Percentiles rank a stretch among this genome's conserved stretches.
These are phyloP conservation scores for Chytriomyces sp. DNA, from an alignment of 192 early-diverging fungal species.

Conservation along the genomic window DNA sequence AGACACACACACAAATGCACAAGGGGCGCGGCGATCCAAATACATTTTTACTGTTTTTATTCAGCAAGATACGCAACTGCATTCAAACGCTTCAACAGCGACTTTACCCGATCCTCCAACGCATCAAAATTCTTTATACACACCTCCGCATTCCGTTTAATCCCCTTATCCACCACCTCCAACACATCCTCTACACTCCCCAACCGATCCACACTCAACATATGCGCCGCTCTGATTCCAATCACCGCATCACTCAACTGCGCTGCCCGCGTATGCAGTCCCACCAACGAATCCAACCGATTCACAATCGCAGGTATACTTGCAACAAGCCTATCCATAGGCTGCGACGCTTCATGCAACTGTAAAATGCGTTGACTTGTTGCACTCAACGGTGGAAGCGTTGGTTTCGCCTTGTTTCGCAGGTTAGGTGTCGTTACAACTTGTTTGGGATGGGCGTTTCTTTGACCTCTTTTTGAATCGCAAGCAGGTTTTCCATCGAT, in stretches of 20 bases:
- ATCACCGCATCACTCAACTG: background rate
- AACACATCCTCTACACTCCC: background rate
- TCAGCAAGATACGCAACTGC: background rate
- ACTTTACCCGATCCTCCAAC: background rate
- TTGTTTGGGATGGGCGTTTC: background rate
- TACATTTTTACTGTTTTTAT: too few species aligned
- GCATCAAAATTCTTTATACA: background rate
- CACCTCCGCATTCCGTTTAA: background rate
- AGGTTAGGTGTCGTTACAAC: background rate
- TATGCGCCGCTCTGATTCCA: background rate
- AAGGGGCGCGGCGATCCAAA: too few species aligned
- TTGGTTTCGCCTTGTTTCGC: background rate
- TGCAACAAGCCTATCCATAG: background rate
- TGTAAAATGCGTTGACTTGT: background rate
- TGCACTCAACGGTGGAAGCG: background rate
- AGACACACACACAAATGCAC: constrained; percentile 57
- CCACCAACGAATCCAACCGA: background rate
- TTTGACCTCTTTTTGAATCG: background rate
- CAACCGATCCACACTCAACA: background rate
- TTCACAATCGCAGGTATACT: background rate
- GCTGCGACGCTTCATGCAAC: background rate
- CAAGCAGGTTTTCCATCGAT: background rate
- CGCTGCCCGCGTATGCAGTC: background rate
- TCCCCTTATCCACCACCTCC: background rate
- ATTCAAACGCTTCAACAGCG: background rate